A percentile compares a stretch with the other conserved stretches of the same genome.
Conservation (phyloP, 768 basidiomycete species). For the Trametopsis cervina region DNA sequence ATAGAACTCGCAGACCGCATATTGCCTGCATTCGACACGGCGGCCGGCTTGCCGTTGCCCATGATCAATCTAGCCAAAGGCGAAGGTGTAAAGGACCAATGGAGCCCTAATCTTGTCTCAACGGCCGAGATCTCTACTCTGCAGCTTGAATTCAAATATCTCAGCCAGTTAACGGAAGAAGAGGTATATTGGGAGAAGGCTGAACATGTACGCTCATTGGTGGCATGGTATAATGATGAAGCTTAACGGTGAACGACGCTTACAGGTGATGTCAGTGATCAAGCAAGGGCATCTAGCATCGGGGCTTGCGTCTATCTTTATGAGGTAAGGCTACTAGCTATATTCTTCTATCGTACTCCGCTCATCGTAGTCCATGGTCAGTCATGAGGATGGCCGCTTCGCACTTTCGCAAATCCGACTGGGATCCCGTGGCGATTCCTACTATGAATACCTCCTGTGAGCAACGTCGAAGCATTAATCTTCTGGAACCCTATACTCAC, state of each 20-base stretch:
- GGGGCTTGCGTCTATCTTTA: slow-evolving; percentile 79
- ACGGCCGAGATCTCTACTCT: slow-evolving; percentile 86
- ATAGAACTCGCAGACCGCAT: slow-evolving; percentile 83
- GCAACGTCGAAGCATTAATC: too few relatives aligned
- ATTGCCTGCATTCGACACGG: slow-evolving; percentile 74
- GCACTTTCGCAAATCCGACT: slow-evolving; percentile 73
- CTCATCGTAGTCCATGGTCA: slow-evolving; percentile 17
- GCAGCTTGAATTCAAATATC: slow-evolving; percentile 86
- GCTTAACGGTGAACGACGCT: not conserved
- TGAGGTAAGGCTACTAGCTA: slow-evolving; percentile 44
- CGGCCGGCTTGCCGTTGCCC: slow-evolving; percentile 75
- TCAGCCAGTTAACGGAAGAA: slow-evolving; percentile 73
- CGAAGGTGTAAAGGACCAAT: slow-evolving; percentile 51
- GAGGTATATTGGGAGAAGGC: slow-evolving; percentile 75
- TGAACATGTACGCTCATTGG: slow-evolving; percentile 45
- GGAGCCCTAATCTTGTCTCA: slow-evolving; percentile 58
- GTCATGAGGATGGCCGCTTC: slow-evolving; percentile 45
- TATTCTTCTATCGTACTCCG: not conserved
- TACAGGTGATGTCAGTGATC: slow-evolving; percentile 64
- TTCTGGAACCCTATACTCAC: too few relatives aligned
- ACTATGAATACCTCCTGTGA: slow-evolving; percentile 86
- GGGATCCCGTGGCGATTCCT: slow-evolving; percentile 89
- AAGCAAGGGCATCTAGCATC: slow-evolving; percentile 54
- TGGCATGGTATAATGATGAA: not conserved
- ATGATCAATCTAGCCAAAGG: slow-evolving; percentile 63